These are phyloP conservation scores for Aspergillus nomiae DNA, from an alignment of 2,329 filamentous ascomycete species.

Conservation along the genomic window DNA sequence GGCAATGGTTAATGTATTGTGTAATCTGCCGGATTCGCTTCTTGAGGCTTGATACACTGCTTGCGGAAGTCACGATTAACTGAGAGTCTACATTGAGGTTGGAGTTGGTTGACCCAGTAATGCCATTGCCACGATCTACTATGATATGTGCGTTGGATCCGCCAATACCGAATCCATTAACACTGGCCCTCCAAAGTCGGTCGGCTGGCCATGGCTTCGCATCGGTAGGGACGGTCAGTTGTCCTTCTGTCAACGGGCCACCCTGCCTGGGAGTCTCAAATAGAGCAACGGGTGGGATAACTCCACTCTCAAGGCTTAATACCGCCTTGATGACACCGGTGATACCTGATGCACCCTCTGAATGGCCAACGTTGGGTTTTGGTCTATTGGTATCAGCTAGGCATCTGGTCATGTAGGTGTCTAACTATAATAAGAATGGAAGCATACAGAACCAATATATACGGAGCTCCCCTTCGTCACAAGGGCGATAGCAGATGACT, in stretches of 20 bases:
- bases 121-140: too few relatives aligned
- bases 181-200: constrained; percentile 35
- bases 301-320: constrained; percentile 40
- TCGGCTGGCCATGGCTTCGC: constrained; percentile 20
- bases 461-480: too few relatives aligned
- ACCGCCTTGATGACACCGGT: constrained; percentile 31
- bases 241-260: constrained; percentile 13
- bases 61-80: too few relatives aligned
- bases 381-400: too few relatives aligned
- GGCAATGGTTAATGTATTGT: too few relatives aligned
- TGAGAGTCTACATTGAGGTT: not conserved
- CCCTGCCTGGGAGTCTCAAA: constrained; percentile 25
- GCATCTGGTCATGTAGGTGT: too few relatives aligned
- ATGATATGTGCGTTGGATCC: constrained; percentile 33
- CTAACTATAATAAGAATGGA: too few relatives aligned
- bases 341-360: constrained; percentile 27
- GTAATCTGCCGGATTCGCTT: too few relatives aligned
- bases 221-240: constrained; percentile 19
- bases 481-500: too few relatives aligned
- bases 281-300: constrained; percentile 24
- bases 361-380: constrained; percentile 24
- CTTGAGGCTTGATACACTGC: too few relatives aligned
- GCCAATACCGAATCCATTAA: constrained; percentile 47
- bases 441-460: too few relatives aligned
- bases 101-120: too few relatives aligned